Base-by-base conservation (phyloP, 345 rosid species). In the Carallia brachiata region DNA sequence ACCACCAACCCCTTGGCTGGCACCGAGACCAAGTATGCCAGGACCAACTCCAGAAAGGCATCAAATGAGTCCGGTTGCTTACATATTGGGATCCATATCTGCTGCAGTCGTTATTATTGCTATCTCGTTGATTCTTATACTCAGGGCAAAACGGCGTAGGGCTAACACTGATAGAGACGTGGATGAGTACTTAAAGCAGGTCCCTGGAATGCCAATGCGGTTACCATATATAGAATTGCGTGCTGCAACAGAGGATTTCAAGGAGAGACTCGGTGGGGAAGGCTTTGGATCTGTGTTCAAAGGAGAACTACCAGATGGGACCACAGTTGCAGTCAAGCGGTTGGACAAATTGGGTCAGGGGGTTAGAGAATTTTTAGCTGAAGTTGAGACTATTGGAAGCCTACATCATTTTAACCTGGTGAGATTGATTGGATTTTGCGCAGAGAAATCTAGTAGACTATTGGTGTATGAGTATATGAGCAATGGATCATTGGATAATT, bases 211-310 rank as follows among this genome's bases (percentile, higher is more conserved):
- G 56, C 73, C 69, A 1, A 23, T 2, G 10, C 63, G 70, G 34
- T 78, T 66, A 36, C 52, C 69, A 7, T 65, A 60, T 1, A 50
- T 69, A 64, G 60, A 73, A 16, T 23, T 70, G 6, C 48, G 61
- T 52, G 1, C 4, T 5, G 60, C 52, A 7, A 77, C 81, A 1
- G 28, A 36, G 7, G 36, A 65, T 40, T 77, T 69, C 30, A n/a
- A 23, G 1, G 17, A 69, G 28, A 23, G 27, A 47, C 61, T 70
- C 48, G 73, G 61, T 16, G 48, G 19, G 40, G 65, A 70, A 16
- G 75, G 79, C 5, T 66, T 65, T 53, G 75, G 71, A 0, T 53
- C 67, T 5, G 79, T 70, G 13, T 75, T 65, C 18, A 55, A 75
- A 55, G 75, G 71, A 2, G 61, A 2, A 17, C 52, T 59, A 1